A percentile compares a stretch with the other conserved stretches of the same genome.
Conservation (phyloP, 495 filamentous ascomycete genomes). For the Coniosporium apollinis region DNA sequence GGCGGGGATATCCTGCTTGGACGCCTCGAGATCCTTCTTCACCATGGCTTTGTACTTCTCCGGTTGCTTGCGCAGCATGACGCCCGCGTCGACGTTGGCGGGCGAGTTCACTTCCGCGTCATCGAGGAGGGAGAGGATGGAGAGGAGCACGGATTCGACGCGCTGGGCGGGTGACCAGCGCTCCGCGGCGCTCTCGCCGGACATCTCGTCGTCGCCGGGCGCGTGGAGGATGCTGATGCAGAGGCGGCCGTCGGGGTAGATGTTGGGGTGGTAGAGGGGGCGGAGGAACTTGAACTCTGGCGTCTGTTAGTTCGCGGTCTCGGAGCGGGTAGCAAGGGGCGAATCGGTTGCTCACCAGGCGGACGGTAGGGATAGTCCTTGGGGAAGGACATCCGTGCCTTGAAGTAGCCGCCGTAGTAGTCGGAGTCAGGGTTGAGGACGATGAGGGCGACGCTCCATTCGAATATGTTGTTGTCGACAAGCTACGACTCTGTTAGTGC, state of each 20-base stretch:
- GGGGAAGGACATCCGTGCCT: constrained; percentile 73
- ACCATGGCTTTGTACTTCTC: constrained; percentile 52
- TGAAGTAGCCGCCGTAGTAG: constrained; percentile 89
- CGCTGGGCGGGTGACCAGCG: constrained; percentile 88
- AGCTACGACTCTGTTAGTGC: too few relatives aligned
- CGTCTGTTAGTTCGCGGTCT: too few relatives aligned
- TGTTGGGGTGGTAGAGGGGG: constrained; percentile 81
- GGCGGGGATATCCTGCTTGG: constrained; percentile 61
- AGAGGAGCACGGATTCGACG: constrained; percentile 85
- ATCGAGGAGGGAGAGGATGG: constrained; percentile 83
- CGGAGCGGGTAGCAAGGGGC: constrained; percentile 4
- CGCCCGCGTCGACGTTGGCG: constrained; percentile 85
- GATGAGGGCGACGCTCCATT: constrained; percentile 77
- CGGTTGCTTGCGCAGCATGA: constrained; percentile 61
- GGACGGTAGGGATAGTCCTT: constrained; percentile 80
- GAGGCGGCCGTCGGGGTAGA: constrained; percentile 76
- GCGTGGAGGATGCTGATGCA: constrained; percentile 95
- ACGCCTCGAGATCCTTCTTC: constrained; percentile 48
- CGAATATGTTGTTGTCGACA: constrained; percentile 58
- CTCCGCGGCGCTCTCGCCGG: constrained; percentile 74
- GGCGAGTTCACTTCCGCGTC: constrained; percentile 84
- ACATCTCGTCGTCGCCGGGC: constrained; percentile 81
- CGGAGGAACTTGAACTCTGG: constrained; percentile 67
- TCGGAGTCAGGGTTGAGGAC: constrained; percentile 80
- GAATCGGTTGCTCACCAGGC: constrained; percentile 32